Evolutionary conservation across 2,329 filamentous ascomycete species (phyloP), one percentile per base, ranked within the genome.

Genomic region (Arthrocladium fulminans): DNA sequence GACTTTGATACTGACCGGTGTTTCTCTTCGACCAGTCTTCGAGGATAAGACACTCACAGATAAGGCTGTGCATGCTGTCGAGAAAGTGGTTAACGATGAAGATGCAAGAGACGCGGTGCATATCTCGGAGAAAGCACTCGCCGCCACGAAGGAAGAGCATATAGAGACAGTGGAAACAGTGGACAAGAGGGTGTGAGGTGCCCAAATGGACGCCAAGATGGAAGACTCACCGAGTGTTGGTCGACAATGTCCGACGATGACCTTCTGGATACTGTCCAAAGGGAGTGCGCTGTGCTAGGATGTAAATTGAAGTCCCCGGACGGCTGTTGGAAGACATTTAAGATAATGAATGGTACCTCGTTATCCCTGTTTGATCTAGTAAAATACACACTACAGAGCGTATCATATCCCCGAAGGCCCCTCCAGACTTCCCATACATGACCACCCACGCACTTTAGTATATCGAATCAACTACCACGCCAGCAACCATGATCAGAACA

Each of bases 21-120:
- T 29, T 41, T 34, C 35, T 35, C 34, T 7, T n/a, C 7, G 39
- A 12, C 20, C 46, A 67, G 63, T 68, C 54, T 67, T 67, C 39
- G 65, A 68, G 50, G 66, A 65, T 48, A 60, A 62, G 37, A 58
- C 57, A 1, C 58, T 65, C 23, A 61, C 64, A 6, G 60, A 67
- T 20, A 54, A 64, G 47, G 61, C 64, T 2, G 59, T 63, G 19
- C 57, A 59, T 10, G 66, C 64, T n/a, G 66, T 66, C 12, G 62
- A 66, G 52, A 65, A 67, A 50, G 56, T 60, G 39, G 59, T 67
- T 4, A 59, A 63, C 45, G 48, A 54, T 9, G 61, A 55, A 15
- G 53, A 51, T 29, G 27, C 27, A 13, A 29, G 7, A 7, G 27
- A 13, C 13, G 27, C 32, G 32, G 17, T 15, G 32, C 7, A n/a